Percentiles rank a stretch among this genome's conserved stretches.
Conservation (phyloP, 2,329 filamentous ascomycete genomes). For the Claviceps paspali region DNA sequence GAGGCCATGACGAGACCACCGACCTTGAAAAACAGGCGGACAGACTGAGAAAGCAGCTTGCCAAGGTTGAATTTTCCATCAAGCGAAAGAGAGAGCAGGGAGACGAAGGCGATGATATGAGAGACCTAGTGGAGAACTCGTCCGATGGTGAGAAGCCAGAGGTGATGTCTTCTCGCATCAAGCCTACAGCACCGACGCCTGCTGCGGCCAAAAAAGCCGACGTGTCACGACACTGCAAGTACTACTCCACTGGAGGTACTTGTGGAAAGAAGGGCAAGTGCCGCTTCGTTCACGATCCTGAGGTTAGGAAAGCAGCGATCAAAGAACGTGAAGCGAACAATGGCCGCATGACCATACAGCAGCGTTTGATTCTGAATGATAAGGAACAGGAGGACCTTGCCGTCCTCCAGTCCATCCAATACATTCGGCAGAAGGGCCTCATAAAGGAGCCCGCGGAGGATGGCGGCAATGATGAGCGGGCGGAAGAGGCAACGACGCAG, state of each 20-base stretch:
- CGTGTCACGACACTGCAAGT: conserved; percentile 53
- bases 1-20: conserved; percentile 45
- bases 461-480: conserved; percentile 2
- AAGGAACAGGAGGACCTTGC: conserved; percentile 53
- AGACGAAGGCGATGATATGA: conserved; percentile 52
- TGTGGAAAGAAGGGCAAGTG: conserved; percentile 64
- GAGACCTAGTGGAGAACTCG: conserved; percentile 33
- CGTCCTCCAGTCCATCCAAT: conserved; percentile 50
- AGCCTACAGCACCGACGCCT: conserved; percentile 18
- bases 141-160: conserved; percentile 47
- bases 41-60: conserved; percentile 46
- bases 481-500: conserved; percentile 7
- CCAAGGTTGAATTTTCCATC: conserved; percentile 55
- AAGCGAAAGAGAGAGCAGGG: conserved; percentile 55
- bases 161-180: conserved; percentile 33
- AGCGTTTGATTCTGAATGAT: conserved; percentile 50
- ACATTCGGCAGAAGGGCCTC: conserved; percentile 44
- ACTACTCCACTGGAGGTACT: conserved; percentile 52
- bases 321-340: conserved; percentile 50
- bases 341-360: conserved; percentile 49
- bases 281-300: conserved; percentile 53
- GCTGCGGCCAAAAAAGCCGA: conserved; percentile 42
- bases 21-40: conserved; percentile 44
- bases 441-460: conserved; percentile 20
- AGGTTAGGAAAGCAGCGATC: conserved; percentile 46